Percentiles rank a stretch among this genome's conserved stretches.
These are phyloP conservation scores for Lactifluus hygrophoroides DNA, from an alignment of 768 basidiomycete species.

Conservation along the genomic window DNA sequence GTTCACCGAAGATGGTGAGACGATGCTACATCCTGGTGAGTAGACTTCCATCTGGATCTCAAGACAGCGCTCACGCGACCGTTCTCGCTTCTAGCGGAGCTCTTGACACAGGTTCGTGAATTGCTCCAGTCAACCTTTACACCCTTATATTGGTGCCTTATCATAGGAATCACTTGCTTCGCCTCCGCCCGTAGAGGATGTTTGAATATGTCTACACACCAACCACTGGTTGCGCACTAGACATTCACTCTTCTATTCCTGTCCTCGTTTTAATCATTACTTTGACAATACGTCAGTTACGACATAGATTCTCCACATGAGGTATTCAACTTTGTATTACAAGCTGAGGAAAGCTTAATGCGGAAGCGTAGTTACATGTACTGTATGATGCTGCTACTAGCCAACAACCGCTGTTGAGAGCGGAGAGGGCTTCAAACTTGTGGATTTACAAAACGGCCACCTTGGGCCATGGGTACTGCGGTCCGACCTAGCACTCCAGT, in stretches of 20 bases:
- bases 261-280: background rate
- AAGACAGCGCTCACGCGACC: slow-evolving; percentile 4
- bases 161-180: slow-evolving; percentile 55
- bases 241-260: background rate
- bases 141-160: slow-evolving; percentile 18
- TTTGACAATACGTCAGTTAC: background rate
- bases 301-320: slow-evolving; percentile 4
- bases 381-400: slow-evolving; percentile 16
- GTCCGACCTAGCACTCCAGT: slow-evolving; percentile 36
- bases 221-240: background rate
- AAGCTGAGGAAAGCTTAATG: slow-evolving; percentile 32
- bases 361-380: slow-evolving; percentile 19
- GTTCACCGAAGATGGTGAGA: slow-evolving; percentile 54
- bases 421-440: slow-evolving; percentile 21
- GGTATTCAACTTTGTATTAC: slow-evolving; percentile 22
- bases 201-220: background rate
- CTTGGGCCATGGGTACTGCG: slow-evolving; percentile 51
- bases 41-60: slow-evolving; percentile 6
- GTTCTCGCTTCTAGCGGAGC: slow-evolving; percentile 36
- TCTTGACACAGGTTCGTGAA: slow-evolving; percentile 49
- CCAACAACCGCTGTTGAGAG: slow-evolving; percentile 32
- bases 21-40: slow-evolving; percentile 62
- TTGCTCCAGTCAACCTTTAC: slow-evolving; percentile 10
- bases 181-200: slow-evolving; percentile 47
- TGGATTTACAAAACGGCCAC: slow-evolving; percentile 33